These are phyloP conservation scores for Capsella bursapastoris DNA, from an alignment of 345 rosid genomes.

Conservation along the genomic window DNA sequence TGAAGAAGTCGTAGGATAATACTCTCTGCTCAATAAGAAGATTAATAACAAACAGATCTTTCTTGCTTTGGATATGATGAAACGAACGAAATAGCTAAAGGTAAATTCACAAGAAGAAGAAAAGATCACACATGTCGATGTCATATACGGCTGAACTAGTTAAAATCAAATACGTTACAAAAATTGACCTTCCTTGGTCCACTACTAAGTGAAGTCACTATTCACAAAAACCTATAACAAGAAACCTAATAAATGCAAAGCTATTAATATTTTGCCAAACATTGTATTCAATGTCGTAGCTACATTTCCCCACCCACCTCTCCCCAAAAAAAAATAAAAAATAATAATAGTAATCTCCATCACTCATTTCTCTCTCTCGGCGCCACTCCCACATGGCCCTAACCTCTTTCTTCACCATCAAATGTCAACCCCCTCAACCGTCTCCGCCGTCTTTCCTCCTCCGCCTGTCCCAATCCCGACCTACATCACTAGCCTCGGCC, in stretches of 20 bases:
- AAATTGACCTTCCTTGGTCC: conserved; percentile 22
- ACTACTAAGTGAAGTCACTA: conserved; percentile 36
- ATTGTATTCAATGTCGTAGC: conserved; percentile 81
- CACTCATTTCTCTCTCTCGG: conserved; percentile 25
- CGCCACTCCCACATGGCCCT: conserved; percentile 58
- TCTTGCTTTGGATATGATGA: not conserved
- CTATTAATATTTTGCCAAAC: conserved; percentile 49
- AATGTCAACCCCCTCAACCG: conserved; percentile 72
- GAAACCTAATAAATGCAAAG: conserved; percentile 48
- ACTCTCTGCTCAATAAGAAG: too few relatives aligned
- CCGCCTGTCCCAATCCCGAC: conserved; percentile 48
- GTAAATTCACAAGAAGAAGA: not conserved
- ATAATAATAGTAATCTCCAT: conserved; percentile 22
- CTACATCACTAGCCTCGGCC: conserved; percentile 75
- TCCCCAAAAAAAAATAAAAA: conserved; percentile 6
- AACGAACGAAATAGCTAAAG: not conserved
- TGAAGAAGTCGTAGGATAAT: not conserved
- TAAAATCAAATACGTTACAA: conserved; percentile 7
- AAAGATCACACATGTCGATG: conserved; percentile 22
- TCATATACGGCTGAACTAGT: conserved; percentile 11
- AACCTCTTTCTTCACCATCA: conserved; percentile 43
- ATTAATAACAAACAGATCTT: too few relatives aligned
- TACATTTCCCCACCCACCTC: conserved; percentile 72
- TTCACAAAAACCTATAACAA: conserved; percentile 39
- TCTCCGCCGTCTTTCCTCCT: conserved; percentile 45